phyloP scores from a whole-genome alignment of 225 moss, liverwort and hornwort species.

The Pseudisothecium myosuroides region DNA sequence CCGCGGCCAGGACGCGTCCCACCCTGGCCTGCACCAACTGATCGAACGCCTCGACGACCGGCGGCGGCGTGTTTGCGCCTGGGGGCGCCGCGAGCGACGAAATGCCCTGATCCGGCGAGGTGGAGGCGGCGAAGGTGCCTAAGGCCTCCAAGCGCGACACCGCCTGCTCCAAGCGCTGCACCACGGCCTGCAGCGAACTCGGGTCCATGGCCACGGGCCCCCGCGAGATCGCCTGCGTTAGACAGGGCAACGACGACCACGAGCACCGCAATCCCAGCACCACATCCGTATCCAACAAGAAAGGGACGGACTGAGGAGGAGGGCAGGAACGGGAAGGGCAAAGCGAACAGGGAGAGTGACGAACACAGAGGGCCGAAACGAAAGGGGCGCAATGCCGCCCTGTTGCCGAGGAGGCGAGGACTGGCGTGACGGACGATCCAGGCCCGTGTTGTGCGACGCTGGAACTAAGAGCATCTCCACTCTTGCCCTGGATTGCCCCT shows the following conservation, averaged over 20 bases:
- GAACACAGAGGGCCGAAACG: neutral
- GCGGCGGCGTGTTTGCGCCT: slow-evolving; percentile 1
- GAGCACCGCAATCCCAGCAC: neutral
- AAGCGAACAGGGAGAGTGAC: too few species aligned
- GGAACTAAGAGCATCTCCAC: too few species aligned
- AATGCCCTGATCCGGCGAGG: slow-evolving; percentile 32
- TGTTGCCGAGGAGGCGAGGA: too few species aligned
- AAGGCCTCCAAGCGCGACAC: slow-evolving; percentile 41
- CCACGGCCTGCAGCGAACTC: slow-evolving; percentile 26
- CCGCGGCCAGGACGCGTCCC: slow-evolving; percentile 44
- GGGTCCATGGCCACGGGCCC: slow-evolving; percentile 11
- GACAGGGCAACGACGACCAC: neutral
- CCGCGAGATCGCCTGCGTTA: neutral
- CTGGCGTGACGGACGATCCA: neutral
- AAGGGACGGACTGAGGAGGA: neutral
- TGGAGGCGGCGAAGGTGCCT: slow-evolving; percentile 21
- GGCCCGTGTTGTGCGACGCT: neutral
- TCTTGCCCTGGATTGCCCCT: too few species aligned
- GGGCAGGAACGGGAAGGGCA: too few species aligned
- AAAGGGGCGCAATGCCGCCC: neutral
- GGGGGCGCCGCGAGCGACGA: slow-evolving; percentile 17
- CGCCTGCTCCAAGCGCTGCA: slow-evolving; percentile 48
- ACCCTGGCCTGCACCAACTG: slow-evolving; percentile 70
- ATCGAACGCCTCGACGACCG: slow-evolving; percentile 64
- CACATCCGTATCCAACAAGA: neutral